Evolutionary conservation across 1,139 yeast genomes (phyloP).

Genomic region (Magnusiomyces paraingens): DNA sequence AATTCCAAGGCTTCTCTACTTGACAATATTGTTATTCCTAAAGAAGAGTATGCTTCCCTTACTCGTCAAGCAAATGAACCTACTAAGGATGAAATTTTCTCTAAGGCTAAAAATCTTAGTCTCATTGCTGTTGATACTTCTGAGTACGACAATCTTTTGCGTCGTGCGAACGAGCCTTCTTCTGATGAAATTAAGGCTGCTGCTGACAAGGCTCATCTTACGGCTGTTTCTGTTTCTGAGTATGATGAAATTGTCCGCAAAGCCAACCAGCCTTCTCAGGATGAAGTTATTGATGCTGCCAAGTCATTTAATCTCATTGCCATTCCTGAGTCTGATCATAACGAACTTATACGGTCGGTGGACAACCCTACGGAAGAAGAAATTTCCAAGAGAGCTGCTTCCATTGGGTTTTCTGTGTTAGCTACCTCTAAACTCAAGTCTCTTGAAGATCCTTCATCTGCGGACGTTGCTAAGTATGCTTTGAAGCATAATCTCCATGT

Average conservation of each 20-base stretch:
- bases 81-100: conserved; percentile 19
- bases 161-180: conserved; percentile 1
- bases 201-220: conserved; percentile 23
- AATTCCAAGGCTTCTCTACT: conserved; percentile 22
- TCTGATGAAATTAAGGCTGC: conserved; percentile 16
- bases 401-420: conserved; percentile 29
- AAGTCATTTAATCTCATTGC: conserved; percentile 22
- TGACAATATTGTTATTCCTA: conserved; percentile 28
- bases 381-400: conserved; percentile 28
- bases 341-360: conserved; percentile 15
- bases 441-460: conserved; percentile 9
- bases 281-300: conserved; percentile 15
- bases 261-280: conserved; percentile 23
- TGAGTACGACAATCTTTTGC: conserved; percentile 22
- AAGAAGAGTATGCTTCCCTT: conserved; percentile 17
- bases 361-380: conserved; percentile 25
- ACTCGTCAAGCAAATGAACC: conserved; percentile 16
- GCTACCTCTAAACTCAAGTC: conserved; percentile 16
- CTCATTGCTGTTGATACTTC: conserved; percentile 12
- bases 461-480: conserved; percentile 10
- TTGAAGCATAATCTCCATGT: conserved; percentile 9
- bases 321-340: conserved; percentile 19
- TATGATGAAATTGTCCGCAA: conserved; percentile 19
- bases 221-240: conserved; percentile 24
- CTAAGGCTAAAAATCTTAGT: conserved; percentile 5